Evolutionary conservation across 1,284 basidiomycete species (phyloP), one percentile per base, ranked within the genome.

Genomic region (Microstroma glucosiphilum): DNA sequence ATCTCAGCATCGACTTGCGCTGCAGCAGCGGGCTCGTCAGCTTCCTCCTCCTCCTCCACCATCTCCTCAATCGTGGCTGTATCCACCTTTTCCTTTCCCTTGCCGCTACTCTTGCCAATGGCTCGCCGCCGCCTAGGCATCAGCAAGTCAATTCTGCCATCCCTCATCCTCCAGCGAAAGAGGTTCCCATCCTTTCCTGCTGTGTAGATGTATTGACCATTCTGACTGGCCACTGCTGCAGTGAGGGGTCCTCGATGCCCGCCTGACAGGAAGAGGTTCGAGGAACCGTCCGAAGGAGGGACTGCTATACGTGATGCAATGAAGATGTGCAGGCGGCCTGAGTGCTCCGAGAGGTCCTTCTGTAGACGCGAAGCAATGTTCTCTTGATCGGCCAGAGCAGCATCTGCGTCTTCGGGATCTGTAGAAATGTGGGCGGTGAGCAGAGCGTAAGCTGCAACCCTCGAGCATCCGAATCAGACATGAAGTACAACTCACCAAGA

Each of bases 371-470:
- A 85, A 51, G 91, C 90, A 66, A 98, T 91, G 69, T 96, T 84
- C 67, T 96, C 92, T 69, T 86, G 85, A 82, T 97, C 93, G 56
- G 94, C 87, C 69, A 93, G 91, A 0, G 90, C 91, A 1, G 94
- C 94, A 76, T 98, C 93, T 67, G 88, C 91, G 65, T 92, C 90
- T 15, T 63, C 64, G 19, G 60, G 53, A 57, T 73, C 59, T 49
- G 21, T 6, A 15, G 19, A 15, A 23, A 59, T 26, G 42, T 37
- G 25, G 26, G 57, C 2, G 8, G 57, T 23, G 51, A 37, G 17
- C 17, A 17, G 57, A 25, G 13, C 4, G 12, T 17, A 9, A 37
- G 30, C 30, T 37, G 3, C 30, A 37, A 37, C 30, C 30, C 30
- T 37, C 30, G 30, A 9, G 3, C 30, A 4, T 37, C 30, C 30